Conservation (phyloP, 768 basidiomycete species). For the Steccherinum ochraceum region DNA sequence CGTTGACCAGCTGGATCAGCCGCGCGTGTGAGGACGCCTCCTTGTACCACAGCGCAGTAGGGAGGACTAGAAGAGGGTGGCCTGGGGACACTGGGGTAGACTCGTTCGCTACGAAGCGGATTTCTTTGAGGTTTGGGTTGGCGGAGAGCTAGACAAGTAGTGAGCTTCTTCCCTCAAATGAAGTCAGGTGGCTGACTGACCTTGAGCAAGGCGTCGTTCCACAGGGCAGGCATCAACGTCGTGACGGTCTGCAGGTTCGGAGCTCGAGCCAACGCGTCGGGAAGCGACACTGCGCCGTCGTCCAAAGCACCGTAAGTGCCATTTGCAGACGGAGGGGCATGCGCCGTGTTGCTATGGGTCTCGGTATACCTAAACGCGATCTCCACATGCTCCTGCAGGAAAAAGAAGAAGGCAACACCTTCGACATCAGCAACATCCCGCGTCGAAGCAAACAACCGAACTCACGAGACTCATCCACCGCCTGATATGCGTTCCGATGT, state of each 20-base stretch:
- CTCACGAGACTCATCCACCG: conserved; percentile 44
- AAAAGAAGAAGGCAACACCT: no score
- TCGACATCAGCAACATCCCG: no score
- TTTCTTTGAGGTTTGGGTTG: conserved; percentile 43
- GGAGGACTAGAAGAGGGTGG: conserved; percentile 17
- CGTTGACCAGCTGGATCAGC: conserved; percentile 46
- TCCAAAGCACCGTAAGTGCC: neutral
- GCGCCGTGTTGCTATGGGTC: neutral
- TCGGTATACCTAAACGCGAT: conserved; percentile 40
- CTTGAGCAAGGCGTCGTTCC: conserved; percentile 48
- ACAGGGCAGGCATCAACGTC: conserved; percentile 50
- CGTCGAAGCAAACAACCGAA: no score
- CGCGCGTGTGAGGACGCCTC: conserved; percentile 47
- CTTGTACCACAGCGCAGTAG: conserved; percentile 39
- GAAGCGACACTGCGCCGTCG: conserved; percentile 15
- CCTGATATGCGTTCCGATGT: conserved; percentile 38
- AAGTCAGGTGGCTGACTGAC: no score
- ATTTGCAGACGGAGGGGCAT: neutral
- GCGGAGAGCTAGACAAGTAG: conserved; percentile 15
- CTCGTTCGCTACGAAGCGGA: conserved; percentile 25
- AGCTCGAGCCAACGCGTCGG: conserved; percentile 32
- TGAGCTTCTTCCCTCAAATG: neutral
- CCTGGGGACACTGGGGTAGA: conserved; percentile 35
- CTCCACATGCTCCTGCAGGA: conserved; percentile 46
- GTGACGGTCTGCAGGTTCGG: conserved; percentile 42